Evolutionary conservation across 148 eudicot genomes (phyloP).

Genomic region (Vaccinium myrtillus): DNA sequence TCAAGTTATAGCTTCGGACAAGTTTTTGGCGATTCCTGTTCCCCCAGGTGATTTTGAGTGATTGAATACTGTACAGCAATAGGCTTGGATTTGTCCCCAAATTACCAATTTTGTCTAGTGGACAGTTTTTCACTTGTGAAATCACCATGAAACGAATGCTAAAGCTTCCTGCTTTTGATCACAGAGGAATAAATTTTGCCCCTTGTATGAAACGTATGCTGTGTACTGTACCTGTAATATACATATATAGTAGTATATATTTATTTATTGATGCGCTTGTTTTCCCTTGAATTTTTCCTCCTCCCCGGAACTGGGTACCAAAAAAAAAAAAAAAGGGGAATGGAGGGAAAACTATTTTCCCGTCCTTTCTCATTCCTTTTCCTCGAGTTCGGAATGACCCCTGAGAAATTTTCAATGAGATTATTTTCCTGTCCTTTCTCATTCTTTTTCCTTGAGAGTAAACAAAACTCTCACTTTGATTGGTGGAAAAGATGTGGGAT

Average conservation of each 20-base stretch:
- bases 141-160: neutral
- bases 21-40: neutral
- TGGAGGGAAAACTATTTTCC: neutral
- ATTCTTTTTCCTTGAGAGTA: too few species aligned
- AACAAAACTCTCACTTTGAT: too few species aligned
- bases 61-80: conserved; percentile 19
- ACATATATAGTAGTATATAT: neutral
- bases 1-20: neutral
- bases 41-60: neutral
- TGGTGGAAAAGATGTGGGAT: too few species aligned
- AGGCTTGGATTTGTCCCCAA: conserved; percentile 1
- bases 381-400: neutral
- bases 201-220: neutral
- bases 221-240: neutral
- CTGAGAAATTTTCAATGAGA: neutral
- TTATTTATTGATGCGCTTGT: neutral
- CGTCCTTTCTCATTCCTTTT: neutral
- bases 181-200: conserved; percentile 14
- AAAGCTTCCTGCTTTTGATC: conserved; percentile 8
- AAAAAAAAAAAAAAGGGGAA: neutral
- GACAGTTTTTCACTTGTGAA: neutral
- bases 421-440: too few species aligned
- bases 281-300: neutral
- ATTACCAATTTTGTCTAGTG: neutral
- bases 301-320: neutral